Percentiles rank a stretch among this genome's conserved stretches.
phyloP scores from a whole-genome alignment of 345 rosid species.

The Euclidium syriacum region DNA sequence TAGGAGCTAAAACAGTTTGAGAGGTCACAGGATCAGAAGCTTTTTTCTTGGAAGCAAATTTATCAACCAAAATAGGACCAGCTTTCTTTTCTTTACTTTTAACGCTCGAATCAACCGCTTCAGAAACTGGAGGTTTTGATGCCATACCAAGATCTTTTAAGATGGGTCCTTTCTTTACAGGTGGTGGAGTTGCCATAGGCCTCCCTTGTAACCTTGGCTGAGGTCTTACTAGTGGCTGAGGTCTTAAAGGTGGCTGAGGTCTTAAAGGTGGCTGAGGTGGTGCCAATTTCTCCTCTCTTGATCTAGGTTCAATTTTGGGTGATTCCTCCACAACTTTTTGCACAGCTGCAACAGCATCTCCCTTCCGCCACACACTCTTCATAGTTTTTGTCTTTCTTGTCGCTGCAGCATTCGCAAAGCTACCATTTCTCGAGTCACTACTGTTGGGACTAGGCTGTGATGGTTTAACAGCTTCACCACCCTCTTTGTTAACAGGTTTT shows the following conservation, averaged over 20 bases:
- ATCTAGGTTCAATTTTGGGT: slow-evolving; percentile 37
- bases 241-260: slow-evolving; percentile 47
- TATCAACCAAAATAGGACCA: slow-evolving; percentile 92
- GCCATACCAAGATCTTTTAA: slow-evolving; percentile 81
- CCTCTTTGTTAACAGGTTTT: slow-evolving; percentile 30
- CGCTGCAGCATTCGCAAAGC: slow-evolving; percentile 26
- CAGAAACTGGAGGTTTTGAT: slow-evolving; percentile 34
- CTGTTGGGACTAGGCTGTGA: slow-evolving; percentile 24
- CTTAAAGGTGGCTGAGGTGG: slow-evolving; percentile 52
- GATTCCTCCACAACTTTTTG: slow-evolving; percentile 58
- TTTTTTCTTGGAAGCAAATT: slow-evolving; percentile 78
- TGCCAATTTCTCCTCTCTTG: slow-evolving; percentile 31
- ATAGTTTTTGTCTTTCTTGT: slow-evolving; percentile 50
- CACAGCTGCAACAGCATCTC: slow-evolving; percentile 59
- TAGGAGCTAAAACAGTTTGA: slow-evolving; percentile 70
- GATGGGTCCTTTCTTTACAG: slow-evolving; percentile 53
- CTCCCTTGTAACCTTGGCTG: slow-evolving; percentile 69
- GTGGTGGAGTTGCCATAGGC: slow-evolving; percentile 64
- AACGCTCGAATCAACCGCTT: slow-evolving; percentile 38
- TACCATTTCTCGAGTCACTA: slow-evolving; percentile 31
- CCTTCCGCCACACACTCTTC: slow-evolving; percentile 97
- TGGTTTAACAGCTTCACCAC: slow-evolving; percentile 31
- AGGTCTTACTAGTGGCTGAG: slow-evolving; percentile 54
- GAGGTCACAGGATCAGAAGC: slow-evolving; percentile 62
- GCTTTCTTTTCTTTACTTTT: slow-evolving; percentile 63